Conservation (phyloP, 768 basidiomycete species). For the Leccinum arenicola region DNA sequence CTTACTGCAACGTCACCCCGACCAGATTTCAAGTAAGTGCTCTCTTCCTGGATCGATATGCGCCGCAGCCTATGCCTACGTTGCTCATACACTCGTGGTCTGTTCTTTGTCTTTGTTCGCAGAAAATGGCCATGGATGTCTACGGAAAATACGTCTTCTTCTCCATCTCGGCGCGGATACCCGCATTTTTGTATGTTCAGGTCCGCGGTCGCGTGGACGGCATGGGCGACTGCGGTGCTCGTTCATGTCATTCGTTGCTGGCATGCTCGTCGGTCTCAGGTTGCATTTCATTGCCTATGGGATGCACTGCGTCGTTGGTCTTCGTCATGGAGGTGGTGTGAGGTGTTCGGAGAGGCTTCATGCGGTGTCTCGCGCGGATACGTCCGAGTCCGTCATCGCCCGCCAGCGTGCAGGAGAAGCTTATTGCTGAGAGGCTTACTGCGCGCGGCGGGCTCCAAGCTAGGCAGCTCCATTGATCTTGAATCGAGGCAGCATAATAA, state of each 20-base stretch:
- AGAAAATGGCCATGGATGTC: constrained; percentile 45
- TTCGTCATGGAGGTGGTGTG: constrained; percentile 7
- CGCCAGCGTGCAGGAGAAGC: too few species aligned
- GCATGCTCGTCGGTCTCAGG: constrained; percentile 50
- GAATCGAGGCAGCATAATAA: constrained; percentile 81
- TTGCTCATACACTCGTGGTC: too few species aligned
- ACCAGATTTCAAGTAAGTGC: constrained; percentile 52
- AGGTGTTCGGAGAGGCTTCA: background rate
- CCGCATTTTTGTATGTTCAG: constrained; percentile 56
- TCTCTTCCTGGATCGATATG: background rate
- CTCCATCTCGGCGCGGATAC: constrained; percentile 55
- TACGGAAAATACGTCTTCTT: constrained; percentile 62
- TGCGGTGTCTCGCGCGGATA: constrained; percentile 9
- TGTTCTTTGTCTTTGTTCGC: background rate
- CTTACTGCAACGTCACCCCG: constrained; percentile 53
- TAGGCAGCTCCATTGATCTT: constrained; percentile 41
- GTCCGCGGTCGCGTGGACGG: constrained; percentile 54
- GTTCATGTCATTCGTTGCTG: constrained; percentile 54
- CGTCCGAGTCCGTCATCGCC: too few species aligned
- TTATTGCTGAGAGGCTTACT: too few species aligned
- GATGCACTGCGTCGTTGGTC: constrained; percentile 19
- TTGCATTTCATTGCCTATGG: constrained; percentile 63
- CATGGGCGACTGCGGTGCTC: constrained; percentile 62
- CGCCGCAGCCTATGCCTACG: too few species aligned
- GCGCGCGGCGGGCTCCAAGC: too few species aligned